These are phyloP conservation scores for Ogataea trehalophila DNA, from an alignment of 805 yeast genomes.

Conservation along the genomic window DNA sequence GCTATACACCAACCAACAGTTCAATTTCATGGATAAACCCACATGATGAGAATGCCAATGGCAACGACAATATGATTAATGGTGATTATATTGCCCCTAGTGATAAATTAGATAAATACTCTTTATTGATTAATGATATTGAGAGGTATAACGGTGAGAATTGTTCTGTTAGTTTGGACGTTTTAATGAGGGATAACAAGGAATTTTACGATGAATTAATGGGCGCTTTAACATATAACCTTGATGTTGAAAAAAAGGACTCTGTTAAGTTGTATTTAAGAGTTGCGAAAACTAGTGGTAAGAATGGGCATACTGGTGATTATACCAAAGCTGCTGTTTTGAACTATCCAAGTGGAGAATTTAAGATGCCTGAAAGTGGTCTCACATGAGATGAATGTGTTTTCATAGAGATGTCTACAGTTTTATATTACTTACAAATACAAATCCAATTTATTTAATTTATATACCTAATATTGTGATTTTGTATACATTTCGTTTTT, in stretches of 20 bases:
- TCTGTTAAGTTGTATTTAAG: constrained; percentile 45
- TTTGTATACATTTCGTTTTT: too few relatives aligned
- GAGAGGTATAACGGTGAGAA: constrained; percentile 63
- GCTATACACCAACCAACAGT: constrained; percentile 29
- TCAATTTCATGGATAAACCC: constrained; percentile 33
- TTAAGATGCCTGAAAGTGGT: constrained; percentile 22
- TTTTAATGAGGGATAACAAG: constrained; percentile 29
- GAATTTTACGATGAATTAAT: constrained; percentile 28
- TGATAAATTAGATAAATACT: constrained; percentile 43
- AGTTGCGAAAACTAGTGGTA: constrained; percentile 38
- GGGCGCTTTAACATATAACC: constrained; percentile 26
- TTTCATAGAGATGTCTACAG: too few relatives aligned
- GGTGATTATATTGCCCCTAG: constrained; percentile 24
- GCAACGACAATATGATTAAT: constrained; percentile 11
- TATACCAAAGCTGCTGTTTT: constrained; percentile 60
- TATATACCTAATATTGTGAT: too few relatives aligned
- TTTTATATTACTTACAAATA: too few relatives aligned
- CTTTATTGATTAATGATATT: constrained; percentile 72
- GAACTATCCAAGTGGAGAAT: constrained; percentile 55
- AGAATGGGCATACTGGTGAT: constrained; percentile 40
- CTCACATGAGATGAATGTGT: constrained; percentile 3
- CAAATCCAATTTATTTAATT: too few relatives aligned
- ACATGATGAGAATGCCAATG: neutral
- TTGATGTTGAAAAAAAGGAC: constrained; percentile 15
- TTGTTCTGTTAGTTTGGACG: constrained; percentile 38